Base-by-base conservation (phyloP, 352 stramenopile species). In the Globisporangium carolinianum region DNA sequence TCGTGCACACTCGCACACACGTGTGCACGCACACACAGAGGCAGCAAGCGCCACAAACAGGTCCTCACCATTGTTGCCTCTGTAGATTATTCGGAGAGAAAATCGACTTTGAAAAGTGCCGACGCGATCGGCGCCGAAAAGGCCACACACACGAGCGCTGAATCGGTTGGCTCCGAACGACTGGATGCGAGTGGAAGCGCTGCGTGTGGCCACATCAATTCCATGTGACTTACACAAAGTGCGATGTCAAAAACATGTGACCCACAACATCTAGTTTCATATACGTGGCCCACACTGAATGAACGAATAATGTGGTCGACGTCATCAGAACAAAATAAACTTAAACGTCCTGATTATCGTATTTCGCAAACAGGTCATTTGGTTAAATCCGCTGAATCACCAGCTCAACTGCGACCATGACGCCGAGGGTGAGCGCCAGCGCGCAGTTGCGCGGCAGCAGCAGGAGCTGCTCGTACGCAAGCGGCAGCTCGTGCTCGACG, bases 381-480 rank as follows among this genome's bases (percentile, higher is more conserved):
- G n/a, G n/a, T n/a, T n/a, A n/a, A n/a, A n/a, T n/a, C n/a, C n/a
- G n/a, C n/a, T n/a, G n/a, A n/a, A n/a, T n/a, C n/a, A n/a, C n/a
- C n/a, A n/a, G n/a, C n/a, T n/a, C n/a, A n/a, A n/a, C n/a, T n/a
- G 70, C 7, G 69, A 83, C 39, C 78, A 90, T 39, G 77, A 88
- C 36, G 76, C 83, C 47, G 79, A 91, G 47, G 55, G 88, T 18
- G 68, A 72, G 0, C 74, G 74, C 3, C 61, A 86, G 14, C 66
- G 77, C 3, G 78, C 86, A 18, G 15, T 91, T 6, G 61, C 80
- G n/a, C 66, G 75, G 2, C 71, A 87, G 45, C 76, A 92, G 53
- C 75, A 91, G 61, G 67, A 92, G 45, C 65, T 85, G 5, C 69
- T 87, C 45, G 81, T 91, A 53, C 75, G 72, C 10, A 93, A 93